These are phyloP conservation scores for Clarireedia paspali DNA, from an alignment of 2,329 filamentous ascomycete genomes.

Conservation along the genomic window DNA sequence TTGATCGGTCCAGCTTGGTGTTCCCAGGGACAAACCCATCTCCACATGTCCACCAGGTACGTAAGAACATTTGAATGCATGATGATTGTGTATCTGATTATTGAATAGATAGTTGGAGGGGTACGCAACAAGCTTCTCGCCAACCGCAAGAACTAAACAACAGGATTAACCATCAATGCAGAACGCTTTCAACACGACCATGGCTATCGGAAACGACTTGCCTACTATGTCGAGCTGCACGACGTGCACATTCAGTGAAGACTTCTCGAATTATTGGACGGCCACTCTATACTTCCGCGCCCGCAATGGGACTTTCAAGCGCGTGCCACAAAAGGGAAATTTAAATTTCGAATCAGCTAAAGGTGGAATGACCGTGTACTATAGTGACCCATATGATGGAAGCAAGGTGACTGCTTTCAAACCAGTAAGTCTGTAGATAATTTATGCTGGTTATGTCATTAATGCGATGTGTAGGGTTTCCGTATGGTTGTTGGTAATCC, in stretches of 20 bases:
- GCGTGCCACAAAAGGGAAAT: conserved; percentile 30
- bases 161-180: too few species aligned
- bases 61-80: too few species aligned
- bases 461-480: too few species aligned
- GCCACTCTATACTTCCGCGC: conserved; percentile 28
- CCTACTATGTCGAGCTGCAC: conserved; percentile 27
- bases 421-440: conserved; percentile 11
- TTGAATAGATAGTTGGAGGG: too few species aligned
- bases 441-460: neutral
- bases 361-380: conserved; percentile 33
- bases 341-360: conserved; percentile 27
- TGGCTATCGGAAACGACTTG: conserved; percentile 27
- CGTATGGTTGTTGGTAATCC: too few species aligned
- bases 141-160: too few species aligned
- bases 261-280: conserved; percentile 32
- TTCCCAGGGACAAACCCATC: too few species aligned
- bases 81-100: too few species aligned
- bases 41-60: too few species aligned
- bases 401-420: conserved; percentile 37
- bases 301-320: conserved; percentile 27
- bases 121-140: too few species aligned
- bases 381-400: conserved; percentile 27
- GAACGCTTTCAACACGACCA: conserved; percentile 35
- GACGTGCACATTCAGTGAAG: conserved; percentile 30
- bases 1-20: too few species aligned